Evolutionary conservation across 768 basidiomycete species (phyloP).

Genomic region (Candolleomyces eurysporus): DNA sequence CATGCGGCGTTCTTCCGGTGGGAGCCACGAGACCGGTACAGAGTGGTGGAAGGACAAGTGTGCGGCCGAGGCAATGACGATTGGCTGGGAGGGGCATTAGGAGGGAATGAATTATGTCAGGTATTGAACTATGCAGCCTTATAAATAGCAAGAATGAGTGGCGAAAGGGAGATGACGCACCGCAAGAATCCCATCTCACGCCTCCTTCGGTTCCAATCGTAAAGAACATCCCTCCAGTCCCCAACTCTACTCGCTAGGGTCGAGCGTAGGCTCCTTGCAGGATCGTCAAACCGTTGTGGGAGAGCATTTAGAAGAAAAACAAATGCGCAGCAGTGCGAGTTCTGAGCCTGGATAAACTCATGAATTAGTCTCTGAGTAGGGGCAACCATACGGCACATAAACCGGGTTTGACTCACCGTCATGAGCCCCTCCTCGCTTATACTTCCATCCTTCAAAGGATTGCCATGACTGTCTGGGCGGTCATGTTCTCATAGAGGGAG

Average conservation of each 20-base stretch:
- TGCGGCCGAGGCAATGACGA: conserved; percentile 50
- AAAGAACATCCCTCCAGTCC: conserved; percentile 39
- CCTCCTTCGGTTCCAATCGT: conserved; percentile 50
- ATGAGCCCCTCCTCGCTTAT: conserved; percentile 58
- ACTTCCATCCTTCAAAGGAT: conserved; percentile 49
- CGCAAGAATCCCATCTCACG: conserved; percentile 60
- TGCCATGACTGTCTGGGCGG: conserved; percentile 30
- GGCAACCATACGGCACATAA: too few relatives aligned
- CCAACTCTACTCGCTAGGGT: conserved; percentile 67
- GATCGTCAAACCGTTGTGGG: conserved; percentile 23
- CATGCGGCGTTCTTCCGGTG: conserved; percentile 50
- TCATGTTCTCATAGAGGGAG: too few relatives aligned
- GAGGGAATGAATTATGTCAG: conserved; percentile 57
- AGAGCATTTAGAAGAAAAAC: too few relatives aligned
- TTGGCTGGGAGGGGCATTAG: conserved; percentile 10
- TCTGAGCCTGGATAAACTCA: conserved; percentile 48
- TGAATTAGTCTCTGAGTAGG: neutral
- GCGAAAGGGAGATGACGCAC: conserved; percentile 30
- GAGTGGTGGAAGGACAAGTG: conserved; percentile 48
- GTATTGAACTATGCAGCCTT: conserved; percentile 44
- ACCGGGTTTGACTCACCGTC: conserved; percentile 37
- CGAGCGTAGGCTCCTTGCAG: conserved; percentile 61
- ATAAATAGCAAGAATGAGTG: neutral
- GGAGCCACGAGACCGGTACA: conserved; percentile 60
- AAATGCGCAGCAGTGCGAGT: too few relatives aligned